Evolutionary conservation across 2,329 filamentous ascomycete genomes (phyloP).

Genomic region (Penicillium sp.): DNA sequence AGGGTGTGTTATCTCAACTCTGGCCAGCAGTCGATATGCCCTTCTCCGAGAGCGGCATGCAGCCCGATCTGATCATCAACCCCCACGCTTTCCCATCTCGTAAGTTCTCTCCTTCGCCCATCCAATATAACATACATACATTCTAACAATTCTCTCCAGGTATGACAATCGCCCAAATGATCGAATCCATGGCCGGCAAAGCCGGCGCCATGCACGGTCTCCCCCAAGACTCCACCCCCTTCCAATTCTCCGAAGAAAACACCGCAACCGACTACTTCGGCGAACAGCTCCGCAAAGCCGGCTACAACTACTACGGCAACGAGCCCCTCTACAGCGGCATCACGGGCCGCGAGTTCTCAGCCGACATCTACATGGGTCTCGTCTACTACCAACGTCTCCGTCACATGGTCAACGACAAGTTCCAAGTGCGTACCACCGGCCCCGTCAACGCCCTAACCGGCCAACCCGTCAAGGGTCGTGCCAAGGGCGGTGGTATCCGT

Average conservation of each 20-base stretch:
- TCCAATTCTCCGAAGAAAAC: constrained; percentile 88
- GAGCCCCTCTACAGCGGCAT: constrained; percentile 98
- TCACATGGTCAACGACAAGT: constrained; percentile 99
- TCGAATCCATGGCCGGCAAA: constrained; percentile 95
- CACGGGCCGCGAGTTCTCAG: constrained; percentile 87
- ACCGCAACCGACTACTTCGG: constrained; percentile 94
- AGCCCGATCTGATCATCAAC: constrained; percentile 98
- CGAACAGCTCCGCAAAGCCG: constrained; percentile 88
- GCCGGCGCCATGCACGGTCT: constrained; percentile 88
- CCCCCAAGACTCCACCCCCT: constrained; percentile 94
- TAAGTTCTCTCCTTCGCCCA: constrained; percentile 23
- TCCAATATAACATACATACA: background rate
- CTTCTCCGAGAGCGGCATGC: constrained; percentile 92
- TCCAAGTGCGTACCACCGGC: constrained; percentile 93
- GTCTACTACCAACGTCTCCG: constrained; percentile 97
- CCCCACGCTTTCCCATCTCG: constrained; percentile 98
- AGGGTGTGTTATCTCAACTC: constrained; percentile 93
- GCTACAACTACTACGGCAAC: constrained; percentile 97
- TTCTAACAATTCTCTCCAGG: constrained; percentile 23
- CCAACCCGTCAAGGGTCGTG: constrained; percentile 94
- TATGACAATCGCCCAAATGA: constrained; percentile 99
- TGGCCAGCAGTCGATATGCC: constrained; percentile 95
- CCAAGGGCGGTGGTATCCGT: constrained; percentile 95
- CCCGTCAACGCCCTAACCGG: constrained; percentile 86
- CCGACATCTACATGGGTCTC: constrained; percentile 93